Percentiles rank a stretch among this genome's conserved stretches.
These are phyloP conservation scores for Fusarium sarcochroum DNA, from an alignment of 2,329 filamentous ascomycete genomes.

Conservation along the genomic window DNA sequence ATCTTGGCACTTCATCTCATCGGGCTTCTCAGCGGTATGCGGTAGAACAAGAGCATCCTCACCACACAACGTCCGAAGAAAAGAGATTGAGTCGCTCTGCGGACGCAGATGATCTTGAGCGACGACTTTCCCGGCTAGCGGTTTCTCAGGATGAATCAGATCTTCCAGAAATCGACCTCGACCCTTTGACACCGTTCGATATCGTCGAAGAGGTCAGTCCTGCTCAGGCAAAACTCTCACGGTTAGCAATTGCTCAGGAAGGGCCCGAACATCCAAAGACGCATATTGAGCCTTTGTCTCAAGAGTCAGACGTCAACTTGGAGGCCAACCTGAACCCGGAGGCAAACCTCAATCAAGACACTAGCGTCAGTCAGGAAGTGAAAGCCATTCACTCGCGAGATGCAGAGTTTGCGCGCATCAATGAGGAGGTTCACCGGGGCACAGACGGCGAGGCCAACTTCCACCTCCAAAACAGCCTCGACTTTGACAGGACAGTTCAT, in stretches of 20 bases:
- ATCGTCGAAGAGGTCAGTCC: not conserved
- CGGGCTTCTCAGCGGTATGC: not conserved
- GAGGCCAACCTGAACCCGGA: constrained; percentile 17
- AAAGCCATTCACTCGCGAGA: constrained; percentile 9
- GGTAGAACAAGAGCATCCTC: not conserved
- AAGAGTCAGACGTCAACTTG: constrained; percentile 19
- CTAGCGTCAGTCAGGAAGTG: constrained; percentile 1
- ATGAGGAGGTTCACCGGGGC: constrained; percentile 18
- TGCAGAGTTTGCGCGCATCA: constrained; percentile 32
- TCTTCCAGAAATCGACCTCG: constrained; percentile 12
- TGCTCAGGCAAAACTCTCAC: constrained; percentile 14
- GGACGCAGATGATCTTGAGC: constrained; percentile 24
- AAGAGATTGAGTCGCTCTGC: constrained; percentile 1
- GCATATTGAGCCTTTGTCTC: constrained; percentile 7
- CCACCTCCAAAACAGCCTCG: constrained; percentile 29
- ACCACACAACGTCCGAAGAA: not conserved
- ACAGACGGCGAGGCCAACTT: constrained; percentile 22
- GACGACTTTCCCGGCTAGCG: constrained; percentile 28
- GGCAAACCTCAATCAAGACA: constrained; percentile 15
- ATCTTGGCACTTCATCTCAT: not conserved
- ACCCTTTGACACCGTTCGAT: constrained; percentile 16
- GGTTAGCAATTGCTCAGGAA: constrained; percentile 22
- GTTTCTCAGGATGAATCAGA: constrained; percentile 14
- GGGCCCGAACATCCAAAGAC: constrained; percentile 3
- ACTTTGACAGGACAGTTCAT: constrained; percentile 43